These are phyloP conservation scores for Neurospora sp. DNA, from an alignment of 495 filamentous ascomycete genomes.

Conservation along the genomic window DNA sequence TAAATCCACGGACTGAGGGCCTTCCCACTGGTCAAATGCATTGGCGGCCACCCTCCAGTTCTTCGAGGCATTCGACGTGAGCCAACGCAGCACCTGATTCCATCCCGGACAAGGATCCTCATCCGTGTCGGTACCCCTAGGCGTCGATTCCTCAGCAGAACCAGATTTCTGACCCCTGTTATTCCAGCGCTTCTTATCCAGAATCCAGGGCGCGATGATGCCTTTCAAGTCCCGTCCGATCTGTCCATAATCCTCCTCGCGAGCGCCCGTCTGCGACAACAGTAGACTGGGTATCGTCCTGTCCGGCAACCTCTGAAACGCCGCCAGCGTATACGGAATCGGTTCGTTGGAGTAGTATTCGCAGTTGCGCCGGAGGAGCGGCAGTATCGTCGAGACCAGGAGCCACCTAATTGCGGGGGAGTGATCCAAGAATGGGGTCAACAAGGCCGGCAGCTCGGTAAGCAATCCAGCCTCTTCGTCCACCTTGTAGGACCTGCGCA, in stretches of 20 bases:
- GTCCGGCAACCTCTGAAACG: constrained; percentile 53
- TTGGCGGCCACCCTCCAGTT: constrained; percentile 48
- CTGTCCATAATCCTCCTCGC: constrained; percentile 29
- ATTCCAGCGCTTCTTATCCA: constrained; percentile 53
- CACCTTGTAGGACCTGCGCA: constrained; percentile 64
- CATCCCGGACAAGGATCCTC: constrained; percentile 44
- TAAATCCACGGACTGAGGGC: constrained; percentile 69
- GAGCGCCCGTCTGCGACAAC: constrained; percentile 49
- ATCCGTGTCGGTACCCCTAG: constrained; percentile 7
- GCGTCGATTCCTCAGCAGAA: not conserved
- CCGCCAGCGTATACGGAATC: constrained; percentile 43
- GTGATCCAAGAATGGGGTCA: constrained; percentile 65
- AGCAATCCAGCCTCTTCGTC: constrained; percentile 72
- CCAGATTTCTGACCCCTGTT: constrained; percentile 8
- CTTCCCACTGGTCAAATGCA: constrained; percentile 67
- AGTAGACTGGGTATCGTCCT: constrained; percentile 55
- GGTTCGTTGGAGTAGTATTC: constrained; percentile 65
- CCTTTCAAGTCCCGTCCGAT: constrained; percentile 64
- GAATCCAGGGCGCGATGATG: constrained; percentile 74
- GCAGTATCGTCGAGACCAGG: constrained; percentile 70
- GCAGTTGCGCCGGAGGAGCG: constrained; percentile 69
- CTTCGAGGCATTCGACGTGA: constrained; percentile 46
- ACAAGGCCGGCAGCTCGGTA: constrained; percentile 56
- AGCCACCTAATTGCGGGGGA: constrained; percentile 58
- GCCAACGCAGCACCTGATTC: constrained; percentile 73